Evolutionary conservation across 495 filamentous ascomycete species (phyloP), one percentile per base, ranked within the genome.

Genomic region (Parathielavia hyrcaniae): DNA sequence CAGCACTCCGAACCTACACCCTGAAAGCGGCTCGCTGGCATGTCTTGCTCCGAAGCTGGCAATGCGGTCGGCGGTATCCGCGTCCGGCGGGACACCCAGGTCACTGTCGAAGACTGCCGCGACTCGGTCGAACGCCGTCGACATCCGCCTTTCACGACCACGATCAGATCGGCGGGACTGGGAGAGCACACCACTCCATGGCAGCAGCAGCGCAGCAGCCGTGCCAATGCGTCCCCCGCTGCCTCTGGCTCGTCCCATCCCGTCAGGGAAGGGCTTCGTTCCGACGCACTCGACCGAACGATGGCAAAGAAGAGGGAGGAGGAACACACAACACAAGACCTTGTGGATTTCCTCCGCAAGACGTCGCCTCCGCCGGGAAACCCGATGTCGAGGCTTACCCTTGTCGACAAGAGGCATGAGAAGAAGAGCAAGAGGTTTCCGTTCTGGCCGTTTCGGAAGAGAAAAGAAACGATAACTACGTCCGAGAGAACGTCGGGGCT

Each of bases 261-360:
- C 23, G 50, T 70, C 20, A 64, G 55, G 50, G 65, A 64, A 30
- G 66, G 66, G 45, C 63, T 66, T 32, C 55, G 51, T 3, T 64
- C 67, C 5, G 62, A 67, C 23, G 50, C 50, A 1, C 35, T 71
- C 1, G 53, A 53, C 0, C 39, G 49, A 23, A 61, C 58, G 57
- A 66, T 61, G 46, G 68, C 54, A 38, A 55, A 49, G 26, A 57
- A 54, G 19, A 65, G 64, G 36, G 63, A 66, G 13, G 56, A 58
- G 9, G 59, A n/a, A n/a, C n/a, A 69, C 16, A 46, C 34, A 1
- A 35, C 46, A 16, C 65, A 44, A 20, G 74, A 66, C 0, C 61
- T 79, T 32, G 64, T 72, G 23, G 68, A 75, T 8, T 78, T 77
- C 55, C 62, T 81, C 41, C 65, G 66, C 53, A 71, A 69, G n/a